Evolutionary conservation across 1,284 basidiomycete genomes (phyloP), one percentile per base, ranked within the genome.

Genomic region (Anthracocystis panici-leucophaei): DNA sequence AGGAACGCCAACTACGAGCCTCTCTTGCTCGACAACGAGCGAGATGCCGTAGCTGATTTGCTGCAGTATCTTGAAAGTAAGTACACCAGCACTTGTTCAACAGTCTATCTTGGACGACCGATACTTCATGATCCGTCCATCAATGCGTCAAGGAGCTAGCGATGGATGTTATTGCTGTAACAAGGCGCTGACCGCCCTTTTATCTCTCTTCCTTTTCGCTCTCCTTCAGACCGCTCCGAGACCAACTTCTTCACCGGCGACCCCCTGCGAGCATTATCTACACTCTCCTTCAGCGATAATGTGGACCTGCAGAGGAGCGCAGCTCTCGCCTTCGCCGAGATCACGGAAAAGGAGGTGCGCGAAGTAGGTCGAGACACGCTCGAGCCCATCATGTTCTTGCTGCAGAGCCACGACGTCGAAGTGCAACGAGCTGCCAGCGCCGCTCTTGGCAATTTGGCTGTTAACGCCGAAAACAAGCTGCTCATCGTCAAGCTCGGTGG

Each of bases 391-490:
- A 91, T 99, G 75, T 99, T 97, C 87, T 90, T 99, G 65, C 89
- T 99, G 75, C 94, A 94, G 82, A 96, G 93, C 84, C 97, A 99
- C 87, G 97, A 99, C 86, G 95, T 94, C 54, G 97, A 99, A 87
- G 97, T 99, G 45, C 97, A 99, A 88, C 90, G 97, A 79, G 97
- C 97, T 51, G 95, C 96, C 51, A 96, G 93, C 85, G 97, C 97
- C 49, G 97, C 97, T n/a, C 89, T 99, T 49, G 97, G 97, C 56
- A 99, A 99, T 86, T 87, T 99, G 69, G 97, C 97, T 45, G 97
- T 99, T 67, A 99, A 99, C 86, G 95, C 95, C 71, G 97, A 99
- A 86, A 99, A 99, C 90, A 99, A 99, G 87, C 89, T 99, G 73
- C 91, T 98, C 82, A 99, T 99, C 78, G 97, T 99, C 79, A 95